Percentiles rank a stretch among this genome's conserved stretches.
Conservation (phyloP, 2,329 filamentous ascomycete species). For the Hortaea werneckii region DNA sequence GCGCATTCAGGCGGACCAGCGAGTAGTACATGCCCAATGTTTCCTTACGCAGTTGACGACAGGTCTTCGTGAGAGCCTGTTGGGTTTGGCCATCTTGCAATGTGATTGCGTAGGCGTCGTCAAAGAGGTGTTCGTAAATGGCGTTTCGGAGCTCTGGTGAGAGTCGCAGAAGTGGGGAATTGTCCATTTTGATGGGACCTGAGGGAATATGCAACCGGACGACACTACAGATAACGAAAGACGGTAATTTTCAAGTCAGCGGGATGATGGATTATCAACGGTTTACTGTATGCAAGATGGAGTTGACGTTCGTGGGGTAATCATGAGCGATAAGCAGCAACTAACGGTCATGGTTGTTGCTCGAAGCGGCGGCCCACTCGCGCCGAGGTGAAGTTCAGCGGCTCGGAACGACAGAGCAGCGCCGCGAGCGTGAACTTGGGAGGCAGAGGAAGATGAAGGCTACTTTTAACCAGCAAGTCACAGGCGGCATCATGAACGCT, state of each 20-base stretch:
- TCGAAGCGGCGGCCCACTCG: too few relatives aligned
- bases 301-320: too few relatives aligned
- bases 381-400: too few relatives aligned
- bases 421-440: too few relatives aligned
- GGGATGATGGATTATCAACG: too few relatives aligned
- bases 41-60: constrained; percentile 13
- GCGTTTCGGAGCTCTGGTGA: constrained; percentile 13
- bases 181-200: constrained; percentile 2
- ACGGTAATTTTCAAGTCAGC: too few relatives aligned
- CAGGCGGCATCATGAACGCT: background rate
- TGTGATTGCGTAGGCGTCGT: constrained; percentile 11
- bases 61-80: constrained; percentile 13
- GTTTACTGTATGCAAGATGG: too few relatives aligned
- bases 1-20: constrained; percentile 16
- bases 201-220: background rate
- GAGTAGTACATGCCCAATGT: constrained; percentile 13
- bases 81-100: constrained; percentile 8
- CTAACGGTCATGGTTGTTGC: too few relatives aligned
- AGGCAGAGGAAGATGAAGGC: too few relatives aligned
- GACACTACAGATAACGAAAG: background rate
- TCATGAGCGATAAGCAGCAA: too few relatives aligned
- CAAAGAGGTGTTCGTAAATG: constrained; percentile 15
- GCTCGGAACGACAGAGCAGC: too few relatives aligned
- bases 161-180: constrained; percentile 6
- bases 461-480: too few relatives aligned